Evolutionary conservation across 805 yeast species (phyloP).

Genomic region (Candida namnaoensis): DNA sequence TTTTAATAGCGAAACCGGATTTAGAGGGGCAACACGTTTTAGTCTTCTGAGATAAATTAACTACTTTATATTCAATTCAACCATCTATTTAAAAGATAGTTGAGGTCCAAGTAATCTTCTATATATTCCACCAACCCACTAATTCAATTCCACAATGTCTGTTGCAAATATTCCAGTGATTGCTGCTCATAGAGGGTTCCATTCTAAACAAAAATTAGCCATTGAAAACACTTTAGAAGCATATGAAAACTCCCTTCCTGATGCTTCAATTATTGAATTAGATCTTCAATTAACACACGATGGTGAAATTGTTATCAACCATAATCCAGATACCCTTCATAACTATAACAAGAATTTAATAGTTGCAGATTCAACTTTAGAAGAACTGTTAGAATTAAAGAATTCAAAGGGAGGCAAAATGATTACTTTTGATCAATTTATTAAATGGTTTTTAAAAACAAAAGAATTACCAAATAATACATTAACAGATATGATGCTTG

Average conservation of each 20-base stretch:
- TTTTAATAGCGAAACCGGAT: no score
- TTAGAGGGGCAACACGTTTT: no score
- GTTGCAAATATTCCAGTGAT: neutral
- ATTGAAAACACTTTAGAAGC: neutral
- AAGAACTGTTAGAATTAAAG: slow-evolving; percentile 25
- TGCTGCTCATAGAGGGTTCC: neutral
- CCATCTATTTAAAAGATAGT: no score
- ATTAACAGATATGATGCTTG: slow-evolving; percentile 33
- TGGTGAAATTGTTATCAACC: slow-evolving; percentile 45
- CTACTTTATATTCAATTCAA: no score
- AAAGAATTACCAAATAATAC: slow-evolving; percentile 13
- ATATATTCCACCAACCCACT: no score
- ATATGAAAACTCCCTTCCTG: neutral
- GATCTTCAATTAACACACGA: slow-evolving; percentile 48
- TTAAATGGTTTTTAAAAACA: slow-evolving; percentile 25
- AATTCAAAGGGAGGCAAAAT: slow-evolving; percentile 25
- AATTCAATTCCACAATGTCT: no score
- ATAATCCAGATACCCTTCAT: slow-evolving; percentile 38
- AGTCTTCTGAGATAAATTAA: no score
- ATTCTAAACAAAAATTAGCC: neutral
- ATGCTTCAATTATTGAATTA: neutral
- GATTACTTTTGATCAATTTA: slow-evolving; percentile 31
- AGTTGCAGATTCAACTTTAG: slow-evolving; percentile 27
- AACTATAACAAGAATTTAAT: slow-evolving; percentile 30
- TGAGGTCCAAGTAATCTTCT: no score